Evolutionary conservation across 2,329 filamentous ascomycete species (phyloP).

Genomic region (Tolypocladium pustulatum): DNA sequence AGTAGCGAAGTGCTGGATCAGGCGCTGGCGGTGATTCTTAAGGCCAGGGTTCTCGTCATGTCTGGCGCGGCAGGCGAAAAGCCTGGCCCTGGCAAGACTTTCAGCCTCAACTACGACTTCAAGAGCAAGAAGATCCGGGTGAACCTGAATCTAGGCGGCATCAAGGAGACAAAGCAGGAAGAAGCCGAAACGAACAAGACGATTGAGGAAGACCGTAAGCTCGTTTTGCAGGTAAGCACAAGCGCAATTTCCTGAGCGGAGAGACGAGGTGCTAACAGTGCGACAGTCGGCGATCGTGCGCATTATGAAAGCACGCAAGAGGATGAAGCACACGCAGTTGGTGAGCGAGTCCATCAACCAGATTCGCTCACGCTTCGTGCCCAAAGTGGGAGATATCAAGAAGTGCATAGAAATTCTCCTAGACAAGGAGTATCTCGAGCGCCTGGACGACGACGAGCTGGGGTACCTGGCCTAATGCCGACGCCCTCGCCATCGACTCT

Average conservation of each 20-base stretch:
- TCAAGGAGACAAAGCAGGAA: slow-evolving; percentile 93
- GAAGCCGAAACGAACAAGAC: slow-evolving; percentile 98
- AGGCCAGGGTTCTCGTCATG: slow-evolving; percentile 79
- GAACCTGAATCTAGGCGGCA: slow-evolving; percentile 89
- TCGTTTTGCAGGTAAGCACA: slow-evolving; percentile 81
- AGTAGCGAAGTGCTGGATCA: slow-evolving; percentile 77
- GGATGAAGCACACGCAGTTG: slow-evolving; percentile 93
- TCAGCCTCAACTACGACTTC: slow-evolving; percentile 85
- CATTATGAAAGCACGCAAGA: slow-evolving; percentile 99
- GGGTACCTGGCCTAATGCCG: slow-evolving; percentile 73
- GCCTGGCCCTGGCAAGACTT: slow-evolving; percentile 66
- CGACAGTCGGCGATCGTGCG: slow-evolving; percentile 88
- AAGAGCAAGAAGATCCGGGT: slow-evolving; percentile 98
- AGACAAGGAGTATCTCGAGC: slow-evolving; percentile 97
- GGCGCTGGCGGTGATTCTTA: slow-evolving; percentile 75
- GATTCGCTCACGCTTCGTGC: slow-evolving; percentile 85
- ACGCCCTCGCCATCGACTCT: neutral
- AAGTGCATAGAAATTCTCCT: slow-evolving; percentile 98
- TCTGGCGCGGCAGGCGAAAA: slow-evolving; percentile 60
- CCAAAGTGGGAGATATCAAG: slow-evolving; percentile 93
- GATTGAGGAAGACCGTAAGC: slow-evolving; percentile 94
- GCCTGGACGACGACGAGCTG: slow-evolving; percentile 85
- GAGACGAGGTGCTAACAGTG: slow-evolving; percentile 11
- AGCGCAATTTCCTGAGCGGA: slow-evolving; percentile 17
- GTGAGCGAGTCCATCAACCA: slow-evolving; percentile 94